Conservation (phyloP, 164 flowering plant genomes). For the Hamamelis virginiana region DNA sequence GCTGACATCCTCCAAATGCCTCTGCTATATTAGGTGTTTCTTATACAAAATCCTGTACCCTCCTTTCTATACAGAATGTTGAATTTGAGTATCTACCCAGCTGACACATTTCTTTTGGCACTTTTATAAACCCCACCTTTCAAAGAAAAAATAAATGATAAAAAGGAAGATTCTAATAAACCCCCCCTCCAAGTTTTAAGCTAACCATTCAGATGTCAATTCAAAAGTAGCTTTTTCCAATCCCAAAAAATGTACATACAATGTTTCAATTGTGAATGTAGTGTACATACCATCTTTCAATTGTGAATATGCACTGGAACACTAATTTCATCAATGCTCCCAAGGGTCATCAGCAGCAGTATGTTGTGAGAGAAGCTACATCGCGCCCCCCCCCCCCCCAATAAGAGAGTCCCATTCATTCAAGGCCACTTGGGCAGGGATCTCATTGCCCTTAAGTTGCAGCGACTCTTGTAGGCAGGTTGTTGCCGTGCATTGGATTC, state of each 20-base stretch:
- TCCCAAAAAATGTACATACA: not conserved
- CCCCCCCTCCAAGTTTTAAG: not conserved
- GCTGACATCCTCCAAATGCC: conserved; percentile 11
- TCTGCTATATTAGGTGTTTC: conserved; percentile 4
- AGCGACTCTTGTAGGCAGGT: not conserved
- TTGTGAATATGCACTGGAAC: not conserved
- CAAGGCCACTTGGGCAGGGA: not conserved
- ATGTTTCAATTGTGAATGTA: conserved; percentile 1
- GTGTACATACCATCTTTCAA: not conserved
- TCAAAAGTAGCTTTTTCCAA: not conserved
- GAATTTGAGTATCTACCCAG: not conserved
- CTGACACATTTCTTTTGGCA: not conserved
- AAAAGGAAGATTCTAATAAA: not conserved
- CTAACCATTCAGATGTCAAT: not conserved
- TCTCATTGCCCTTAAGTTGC: not conserved
- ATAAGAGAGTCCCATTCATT: no score
- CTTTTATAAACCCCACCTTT: not conserved
- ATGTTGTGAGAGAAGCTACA: not conserved
- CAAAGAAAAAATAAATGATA: not conserved
- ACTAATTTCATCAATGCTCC: not conserved
- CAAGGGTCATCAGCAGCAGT: not conserved
- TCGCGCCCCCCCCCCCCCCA: no score
- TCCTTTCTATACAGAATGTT: conserved; percentile 19
- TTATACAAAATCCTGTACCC: conserved; percentile 16
- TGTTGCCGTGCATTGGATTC: not conserved